These are phyloP conservation scores for Cornus suecica DNA, from an alignment of 148 eudicot genomes.

Conservation along the genomic window DNA sequence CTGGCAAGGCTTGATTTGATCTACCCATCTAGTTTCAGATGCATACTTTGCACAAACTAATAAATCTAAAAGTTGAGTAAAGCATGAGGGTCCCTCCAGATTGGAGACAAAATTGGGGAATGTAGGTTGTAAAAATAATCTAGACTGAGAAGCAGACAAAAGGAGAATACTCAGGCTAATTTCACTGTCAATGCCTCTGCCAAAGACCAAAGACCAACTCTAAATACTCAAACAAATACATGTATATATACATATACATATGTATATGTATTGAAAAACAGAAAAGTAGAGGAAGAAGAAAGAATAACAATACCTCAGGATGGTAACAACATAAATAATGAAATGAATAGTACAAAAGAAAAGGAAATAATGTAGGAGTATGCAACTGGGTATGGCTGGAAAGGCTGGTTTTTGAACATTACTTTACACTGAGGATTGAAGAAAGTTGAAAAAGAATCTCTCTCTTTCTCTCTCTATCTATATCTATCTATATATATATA, in stretches of 20 bases:
- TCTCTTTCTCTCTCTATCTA: background rate
- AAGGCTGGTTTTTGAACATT: constrained; percentile 26
- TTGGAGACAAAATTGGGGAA: constrained; percentile 40
- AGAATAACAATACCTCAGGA: constrained; percentile 4
- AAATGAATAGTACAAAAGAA: background rate
- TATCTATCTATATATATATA: too few species aligned
- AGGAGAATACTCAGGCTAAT: constrained; percentile 13
- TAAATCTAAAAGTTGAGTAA: constrained; percentile 7
- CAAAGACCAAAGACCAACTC: background rate
- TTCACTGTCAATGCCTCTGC: constrained; percentile 25
- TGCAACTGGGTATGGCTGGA: constrained; percentile 28
- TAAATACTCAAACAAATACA: background rate
- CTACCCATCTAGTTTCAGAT: constrained; percentile 6
- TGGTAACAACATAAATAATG: constrained; percentile 8
- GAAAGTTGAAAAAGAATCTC: constrained; percentile 2
- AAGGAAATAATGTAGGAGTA: background rate
- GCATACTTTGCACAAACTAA: constrained; percentile 17
- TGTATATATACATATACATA: background rate
- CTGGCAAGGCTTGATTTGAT: constrained; percentile 6
- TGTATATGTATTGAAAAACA: background rate
- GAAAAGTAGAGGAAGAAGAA: background rate
- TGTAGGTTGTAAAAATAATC: constrained; percentile 28
- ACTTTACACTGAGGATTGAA: constrained; percentile 14
- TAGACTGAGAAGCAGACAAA: constrained; percentile 31
- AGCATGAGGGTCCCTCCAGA: constrained; percentile 18